Evolutionary conservation across 257 asterid species (phyloP), one percentile per base, ranked within the genome.

Genomic region (Handroanthus guayacan): DNA sequence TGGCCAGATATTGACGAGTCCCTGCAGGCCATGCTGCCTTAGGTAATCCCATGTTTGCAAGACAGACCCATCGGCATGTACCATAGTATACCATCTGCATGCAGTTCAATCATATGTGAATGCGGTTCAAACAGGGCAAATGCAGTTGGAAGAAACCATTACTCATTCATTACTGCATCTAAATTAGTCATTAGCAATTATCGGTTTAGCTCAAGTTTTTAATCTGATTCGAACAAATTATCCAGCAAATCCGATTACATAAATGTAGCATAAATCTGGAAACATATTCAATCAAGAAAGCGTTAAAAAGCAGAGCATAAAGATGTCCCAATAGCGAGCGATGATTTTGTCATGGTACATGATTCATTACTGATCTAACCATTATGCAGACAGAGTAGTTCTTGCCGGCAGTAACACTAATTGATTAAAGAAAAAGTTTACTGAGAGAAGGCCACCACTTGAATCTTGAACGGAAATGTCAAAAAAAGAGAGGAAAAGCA

Each of bases 61-160:
- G 34, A 90, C 79, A 44, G 97, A 94, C 34, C 99, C 99, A 80
- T 94, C 93, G 5, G 99, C 97, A 76, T 92, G 97, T 56, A 94
- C 99, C 96, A 92, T 94, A 31, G 97, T 90, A 76, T 94, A 94
- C 99, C 99, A 94, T 85, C 99, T 94, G 88, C 82, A 80, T 45
- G 71, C 56, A 82, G 69, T 71, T 58, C 50, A 86, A 51, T 69
- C 13, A 75, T 54, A 36, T 44, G 64, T 0, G 64, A 66, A 74
- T 66, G 41, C 57, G 66, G 5, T 9, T 31, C 74, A 50, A 61
- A 62, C 71, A 50, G 37, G 51, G 56, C 58, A 67, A 38, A 41
- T 20, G 48, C 56, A 34, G 34, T 20, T 17, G 37, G 20, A 67
- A 56, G n/a, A 31, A 62, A 78, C 41, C 13, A 44, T 14, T 44